A percentile compares a stretch with the other conserved stretches of the same genome.
phyloP scores from a whole-genome alignment of 2,329 filamentous ascomycete genomes.

The Rutstroemia sp. region DNA sequence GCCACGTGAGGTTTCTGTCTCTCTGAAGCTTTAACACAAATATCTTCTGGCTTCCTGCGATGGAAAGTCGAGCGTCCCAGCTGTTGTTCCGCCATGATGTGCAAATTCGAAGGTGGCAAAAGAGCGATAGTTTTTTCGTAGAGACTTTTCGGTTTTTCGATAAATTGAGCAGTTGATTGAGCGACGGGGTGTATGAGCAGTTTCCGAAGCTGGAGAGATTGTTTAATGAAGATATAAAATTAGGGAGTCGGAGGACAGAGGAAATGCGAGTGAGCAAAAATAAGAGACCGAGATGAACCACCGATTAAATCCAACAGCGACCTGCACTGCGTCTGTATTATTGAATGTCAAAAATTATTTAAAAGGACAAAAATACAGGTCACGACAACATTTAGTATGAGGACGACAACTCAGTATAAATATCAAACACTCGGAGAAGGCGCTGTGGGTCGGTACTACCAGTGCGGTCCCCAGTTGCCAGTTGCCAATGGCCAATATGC shows the following conservation, averaged over 20 bases:
- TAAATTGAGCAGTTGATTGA: background rate
- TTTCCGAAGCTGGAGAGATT: background rate
- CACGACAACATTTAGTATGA: background rate
- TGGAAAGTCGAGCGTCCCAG: background rate
- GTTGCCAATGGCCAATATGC: background rate
- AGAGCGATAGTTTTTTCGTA: background rate
- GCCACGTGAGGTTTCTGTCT: background rate
- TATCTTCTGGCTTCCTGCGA: background rate
- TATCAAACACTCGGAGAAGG: background rate
- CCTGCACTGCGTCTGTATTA: background rate
- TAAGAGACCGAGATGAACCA: background rate
- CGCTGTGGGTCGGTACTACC: background rate
- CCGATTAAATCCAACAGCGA: background rate
- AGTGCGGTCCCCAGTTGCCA: too few relatives aligned
- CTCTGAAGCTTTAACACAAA: background rate
- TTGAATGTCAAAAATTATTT: background rate
- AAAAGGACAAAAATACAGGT: background rate
- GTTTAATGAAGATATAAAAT: background rate
- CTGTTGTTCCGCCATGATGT: background rate
- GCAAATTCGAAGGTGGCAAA: background rate
- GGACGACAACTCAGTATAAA: background rate
- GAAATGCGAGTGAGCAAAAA: background rate
- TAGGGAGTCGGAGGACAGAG: background rate
- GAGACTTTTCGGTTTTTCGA: background rate
- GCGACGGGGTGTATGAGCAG: background rate